These are phyloP conservation scores for Solanum dulcamara DNA, from an alignment of 257 asterid species.

Conservation along the genomic window DNA sequence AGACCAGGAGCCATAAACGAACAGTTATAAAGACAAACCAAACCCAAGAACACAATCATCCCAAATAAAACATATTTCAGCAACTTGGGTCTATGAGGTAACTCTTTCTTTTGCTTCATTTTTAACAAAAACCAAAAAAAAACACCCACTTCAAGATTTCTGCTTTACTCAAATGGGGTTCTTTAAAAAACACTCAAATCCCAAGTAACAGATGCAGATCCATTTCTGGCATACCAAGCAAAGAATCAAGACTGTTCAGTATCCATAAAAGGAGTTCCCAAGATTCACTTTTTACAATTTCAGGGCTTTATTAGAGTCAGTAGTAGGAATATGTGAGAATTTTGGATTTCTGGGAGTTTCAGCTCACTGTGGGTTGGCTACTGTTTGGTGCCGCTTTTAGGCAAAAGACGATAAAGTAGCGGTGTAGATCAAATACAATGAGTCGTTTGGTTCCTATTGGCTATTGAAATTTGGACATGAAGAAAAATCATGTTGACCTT, in stretches of 20 bases:
- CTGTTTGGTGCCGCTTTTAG: not conserved
- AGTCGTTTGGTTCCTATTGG: not conserved
- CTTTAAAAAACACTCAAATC: not conserved
- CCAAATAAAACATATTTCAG: slow-evolving; percentile 40
- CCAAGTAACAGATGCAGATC: slow-evolving; percentile 15
- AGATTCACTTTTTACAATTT: not conserved
- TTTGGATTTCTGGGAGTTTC: not conserved
- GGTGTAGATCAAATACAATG: not conserved
- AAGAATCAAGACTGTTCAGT: slow-evolving; percentile 3
- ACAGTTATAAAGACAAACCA: slow-evolving; percentile 56
- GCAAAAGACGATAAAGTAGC: not conserved
- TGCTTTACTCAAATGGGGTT: not conserved
- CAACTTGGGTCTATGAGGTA: slow-evolving; percentile 20
- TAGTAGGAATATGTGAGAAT: not conserved
- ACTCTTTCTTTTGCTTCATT: slow-evolving; percentile 44
- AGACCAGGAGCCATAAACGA: slow-evolving; percentile 40
- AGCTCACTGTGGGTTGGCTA: not conserved
- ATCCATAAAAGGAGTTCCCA: not conserved
- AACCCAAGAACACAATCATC: slow-evolving; percentile 41
- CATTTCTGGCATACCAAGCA: slow-evolving; percentile 34
- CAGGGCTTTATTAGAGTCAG: not conserved
- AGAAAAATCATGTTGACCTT: not conserved
- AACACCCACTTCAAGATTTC: not conserved
- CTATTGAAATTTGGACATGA: not conserved
- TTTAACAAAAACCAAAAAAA: not conserved